A percentile compares a stretch with the other conserved stretches of the same genome.
Evolutionary conservation across 1,284 basidiomycete species (phyloP).

Genomic region (Ustilago shanxiensis): DNA sequence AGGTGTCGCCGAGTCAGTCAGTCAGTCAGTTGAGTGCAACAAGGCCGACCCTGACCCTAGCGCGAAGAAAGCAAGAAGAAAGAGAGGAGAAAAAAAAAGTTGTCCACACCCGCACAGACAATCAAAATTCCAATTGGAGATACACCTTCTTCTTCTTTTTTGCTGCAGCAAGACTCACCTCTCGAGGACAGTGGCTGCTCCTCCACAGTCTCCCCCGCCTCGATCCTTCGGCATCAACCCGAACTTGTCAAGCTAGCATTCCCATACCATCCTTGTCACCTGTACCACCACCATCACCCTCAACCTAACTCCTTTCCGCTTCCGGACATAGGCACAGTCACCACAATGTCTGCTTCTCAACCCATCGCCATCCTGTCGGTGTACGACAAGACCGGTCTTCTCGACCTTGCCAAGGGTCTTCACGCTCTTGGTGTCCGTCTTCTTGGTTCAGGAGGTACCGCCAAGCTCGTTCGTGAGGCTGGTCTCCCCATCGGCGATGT

Average conservation of each 20-base stretch:
- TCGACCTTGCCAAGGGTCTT: slow-evolving; percentile 89
- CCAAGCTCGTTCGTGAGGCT: slow-evolving; percentile 94
- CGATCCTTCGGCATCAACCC: slow-evolving; percentile 5
- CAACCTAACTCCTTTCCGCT: slow-evolving; percentile 8
- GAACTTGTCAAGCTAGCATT: slow-evolving; percentile 1
- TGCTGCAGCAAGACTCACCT: background rate
- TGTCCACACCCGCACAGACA: slow-evolving; percentile 10
- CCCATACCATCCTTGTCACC: slow-evolving; percentile 10
- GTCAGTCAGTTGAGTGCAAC: no score
- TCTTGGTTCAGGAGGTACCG: slow-evolving; percentile 95
- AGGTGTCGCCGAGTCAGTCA: slow-evolving; percentile 14
- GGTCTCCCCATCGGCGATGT: slow-evolving; percentile 95
- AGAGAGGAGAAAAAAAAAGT: slow-evolving; percentile 14
- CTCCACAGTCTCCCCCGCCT: slow-evolving; percentile 3
- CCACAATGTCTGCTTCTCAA: slow-evolving; percentile 47
- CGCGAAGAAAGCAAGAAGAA: slow-evolving; percentile 10
- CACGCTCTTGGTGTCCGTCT: slow-evolving; percentile 85
- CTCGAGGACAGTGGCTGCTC: slow-evolving; percentile 2
- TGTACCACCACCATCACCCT: slow-evolving; percentile 8
- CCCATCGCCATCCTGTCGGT: slow-evolving; percentile 86
- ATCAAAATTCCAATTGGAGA: slow-evolving; percentile 12
- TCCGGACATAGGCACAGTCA: background rate
- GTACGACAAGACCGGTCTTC: slow-evolving; percentile 92
- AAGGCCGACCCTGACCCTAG: slow-evolving; percentile 2
- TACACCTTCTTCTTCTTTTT: background rate